Percentiles rank a stretch among this genome's conserved stretches.
phyloP scores from a whole-genome alignment of 1,284 basidiomycete genomes.

The Sanghuangporus weigelae region DNA sequence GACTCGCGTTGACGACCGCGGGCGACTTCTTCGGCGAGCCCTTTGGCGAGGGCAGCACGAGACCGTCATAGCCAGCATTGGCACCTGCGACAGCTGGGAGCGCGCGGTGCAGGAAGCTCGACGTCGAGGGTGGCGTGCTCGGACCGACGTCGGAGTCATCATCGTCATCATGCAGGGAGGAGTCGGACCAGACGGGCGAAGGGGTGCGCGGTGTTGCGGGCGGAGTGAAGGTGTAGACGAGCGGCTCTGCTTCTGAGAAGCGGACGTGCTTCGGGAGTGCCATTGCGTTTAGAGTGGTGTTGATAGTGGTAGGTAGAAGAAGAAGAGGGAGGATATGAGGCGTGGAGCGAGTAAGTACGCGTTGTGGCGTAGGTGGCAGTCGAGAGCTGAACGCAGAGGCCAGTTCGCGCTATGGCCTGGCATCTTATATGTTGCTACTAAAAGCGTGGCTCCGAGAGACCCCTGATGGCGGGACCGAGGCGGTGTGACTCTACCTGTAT shows the following conservation, averaged over 20 bases:
- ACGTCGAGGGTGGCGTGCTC: conserved; percentile 13
- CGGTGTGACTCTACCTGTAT: no score
- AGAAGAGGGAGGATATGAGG: not conserved
- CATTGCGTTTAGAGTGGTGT: not conserved
- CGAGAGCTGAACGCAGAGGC: no score
- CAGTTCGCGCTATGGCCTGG: no score
- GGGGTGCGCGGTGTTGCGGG: conserved; percentile 1
- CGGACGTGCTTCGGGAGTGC: conserved; percentile 12
- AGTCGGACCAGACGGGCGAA: conserved; percentile 13
- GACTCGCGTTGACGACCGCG: not conserved
- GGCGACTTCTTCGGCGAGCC: not conserved
- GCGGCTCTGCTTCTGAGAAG: conserved; percentile 10
- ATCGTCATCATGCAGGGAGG: conserved; percentile 11
- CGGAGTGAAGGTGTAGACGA: conserved; percentile 2
- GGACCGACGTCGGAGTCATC: conserved; percentile 12
- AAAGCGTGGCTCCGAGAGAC: no score
- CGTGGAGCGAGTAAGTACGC: not conserved
- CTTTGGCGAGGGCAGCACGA: not conserved
- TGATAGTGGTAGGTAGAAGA: not conserved
- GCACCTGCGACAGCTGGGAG: not conserved
- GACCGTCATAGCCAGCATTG: not conserved
- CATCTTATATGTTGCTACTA: no score
- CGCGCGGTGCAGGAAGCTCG: conserved; percentile 3
- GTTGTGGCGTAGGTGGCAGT: not conserved
- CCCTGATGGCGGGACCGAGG: no score